Percentiles rank a stretch among this genome's conserved stretches.
Conservation (phyloP, 176 grass and related monocot genomes). For the Lolium rigidum region DNA sequence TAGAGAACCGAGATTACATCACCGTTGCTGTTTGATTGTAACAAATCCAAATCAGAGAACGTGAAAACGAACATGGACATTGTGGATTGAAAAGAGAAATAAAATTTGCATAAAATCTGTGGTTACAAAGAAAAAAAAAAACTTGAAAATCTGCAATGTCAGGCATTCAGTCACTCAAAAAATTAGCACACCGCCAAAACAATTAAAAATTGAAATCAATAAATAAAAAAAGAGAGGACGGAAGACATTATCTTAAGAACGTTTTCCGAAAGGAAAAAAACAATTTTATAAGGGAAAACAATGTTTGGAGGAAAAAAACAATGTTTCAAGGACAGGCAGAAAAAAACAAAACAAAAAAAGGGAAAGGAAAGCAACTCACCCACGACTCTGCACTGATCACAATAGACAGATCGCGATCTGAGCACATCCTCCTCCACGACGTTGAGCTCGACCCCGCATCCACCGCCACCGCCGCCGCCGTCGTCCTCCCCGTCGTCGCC, state of each 20-base stretch:
- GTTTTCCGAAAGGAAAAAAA: not conserved
- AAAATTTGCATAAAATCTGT: not conserved
- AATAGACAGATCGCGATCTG: conserved; percentile 89
- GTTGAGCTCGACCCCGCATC: conserved; percentile 63
- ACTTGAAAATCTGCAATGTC: not conserved
- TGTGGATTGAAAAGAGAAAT: not conserved
- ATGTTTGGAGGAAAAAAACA: too few species aligned
- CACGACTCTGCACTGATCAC: conserved; percentile 97
- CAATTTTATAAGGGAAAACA: not conserved
- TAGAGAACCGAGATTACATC: conserved; percentile 29
- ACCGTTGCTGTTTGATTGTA: conserved; percentile 7
- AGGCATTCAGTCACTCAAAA: conserved; percentile 5
- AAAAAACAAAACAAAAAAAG: not conserved
- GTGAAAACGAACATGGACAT: not conserved
- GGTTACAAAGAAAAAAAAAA: not conserved
- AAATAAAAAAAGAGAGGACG: not conserved
- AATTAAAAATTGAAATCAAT: not conserved
- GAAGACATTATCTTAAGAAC: not conserved
- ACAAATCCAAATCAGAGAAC: not conserved
- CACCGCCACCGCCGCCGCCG: conserved; percentile 37
- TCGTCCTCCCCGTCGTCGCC: conserved; percentile 47
- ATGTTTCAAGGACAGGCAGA: not conserved
- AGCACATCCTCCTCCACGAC: conserved; percentile 93
- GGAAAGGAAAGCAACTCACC: conserved; percentile 65
- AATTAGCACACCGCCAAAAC: not conserved